Base-by-base conservation (phyloP, 2,329 filamentous ascomycete species). In the Hortaea werneckii region DNA sequence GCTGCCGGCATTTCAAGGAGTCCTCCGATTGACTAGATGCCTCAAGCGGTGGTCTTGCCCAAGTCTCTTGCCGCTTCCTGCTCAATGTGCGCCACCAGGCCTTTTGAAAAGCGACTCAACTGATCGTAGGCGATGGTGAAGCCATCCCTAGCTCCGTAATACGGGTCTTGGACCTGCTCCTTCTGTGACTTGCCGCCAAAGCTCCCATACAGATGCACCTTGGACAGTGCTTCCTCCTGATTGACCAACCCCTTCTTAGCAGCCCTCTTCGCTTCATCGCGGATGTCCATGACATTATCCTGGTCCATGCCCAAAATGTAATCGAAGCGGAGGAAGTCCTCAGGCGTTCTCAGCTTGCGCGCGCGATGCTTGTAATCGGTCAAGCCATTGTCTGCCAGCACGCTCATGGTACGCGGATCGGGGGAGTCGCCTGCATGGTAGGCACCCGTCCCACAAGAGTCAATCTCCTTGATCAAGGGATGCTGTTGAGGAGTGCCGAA, bases 281-380 rank as follows among this genome's bases (percentile, higher is more conserved):
- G 65, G 47, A 94, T 67, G 59, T 94, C 78, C 6, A 75, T 72
- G 39, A 94, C 71, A 63, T 96, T 96, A 39, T 80, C 78, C 41
- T 78, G 74, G 63, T 98, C 92, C 92, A 98, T 98, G 50, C 86
- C 89, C 47, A 98, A 81, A 49, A 98, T 81, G 67, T 94, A 96
- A 66, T 96, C 87, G 60, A 95, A 96, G 11, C 76, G 74, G 46
- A 80, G 71, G 58, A 96, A 94, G 66, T 98, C 92, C 43, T 76
- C 75, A 1, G 73, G 66, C 4, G 69, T 67, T 64, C 67, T 63
- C 63, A 94, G 81, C 65, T 85, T 83, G 43, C 88, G 80, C 13
- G 87, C 89, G 2, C 72, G 70, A 66, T 95, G 88, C 8, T 74
- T 69, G 66, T 94, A 95, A 43, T 83, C 75, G 5, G 70, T 80